phyloP scores from a whole-genome alignment of 352 stramenopile species.

The Globisporangium camurandrum region DNA sequence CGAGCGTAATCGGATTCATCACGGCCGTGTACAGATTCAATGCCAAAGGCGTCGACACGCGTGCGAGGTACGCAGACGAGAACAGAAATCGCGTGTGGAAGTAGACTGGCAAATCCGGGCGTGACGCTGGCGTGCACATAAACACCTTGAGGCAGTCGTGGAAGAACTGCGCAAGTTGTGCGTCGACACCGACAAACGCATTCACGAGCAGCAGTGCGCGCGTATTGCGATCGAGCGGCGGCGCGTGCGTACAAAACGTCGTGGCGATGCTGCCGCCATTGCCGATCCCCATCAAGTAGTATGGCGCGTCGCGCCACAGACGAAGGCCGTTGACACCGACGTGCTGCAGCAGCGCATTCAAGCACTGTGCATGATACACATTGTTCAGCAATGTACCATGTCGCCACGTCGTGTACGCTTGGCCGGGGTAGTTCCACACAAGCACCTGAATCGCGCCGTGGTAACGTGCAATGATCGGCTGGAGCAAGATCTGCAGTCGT shows the following conservation, averaged over 20 bases:
- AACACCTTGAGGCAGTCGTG: slow-evolving; percentile 95
- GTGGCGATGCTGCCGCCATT: slow-evolving; percentile 88
- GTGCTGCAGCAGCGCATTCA: slow-evolving; percentile 80
- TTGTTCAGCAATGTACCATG: slow-evolving; percentile 89
- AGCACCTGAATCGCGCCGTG: slow-evolving; percentile 79
- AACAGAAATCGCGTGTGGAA: slow-evolving; percentile 95
- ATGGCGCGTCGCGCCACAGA: slow-evolving; percentile 74
- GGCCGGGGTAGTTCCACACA: slow-evolving; percentile 95
- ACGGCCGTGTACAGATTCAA: slow-evolving; percentile 95
- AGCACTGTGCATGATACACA: slow-evolving; percentile 81
- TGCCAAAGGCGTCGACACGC: slow-evolving; percentile 90
- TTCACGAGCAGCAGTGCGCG: slow-evolving; percentile 87
- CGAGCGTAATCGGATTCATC: slow-evolving; percentile 90
- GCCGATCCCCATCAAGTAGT: slow-evolving; percentile 90
- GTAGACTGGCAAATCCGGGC: slow-evolving; percentile 92
- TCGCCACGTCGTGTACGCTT: slow-evolving; percentile 92
- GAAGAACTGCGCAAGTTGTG: slow-evolving; percentile 87
- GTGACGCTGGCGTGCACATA: slow-evolving; percentile 77
- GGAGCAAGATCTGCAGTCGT: slow-evolving; percentile 90
- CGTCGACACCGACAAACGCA: slow-evolving; percentile 85
- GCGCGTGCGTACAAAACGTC: slow-evolving; percentile 58
- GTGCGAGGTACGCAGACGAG: slow-evolving; percentile 84
- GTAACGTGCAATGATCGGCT: slow-evolving; percentile 85
- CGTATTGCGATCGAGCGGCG: slow-evolving; percentile 43
- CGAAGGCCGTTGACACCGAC: slow-evolving; percentile 10